Evolutionary conservation across 768 basidiomycete species (phyloP), one percentile per base, ranked within the genome.

Genomic region (Fistulinella prunicolor): DNA sequence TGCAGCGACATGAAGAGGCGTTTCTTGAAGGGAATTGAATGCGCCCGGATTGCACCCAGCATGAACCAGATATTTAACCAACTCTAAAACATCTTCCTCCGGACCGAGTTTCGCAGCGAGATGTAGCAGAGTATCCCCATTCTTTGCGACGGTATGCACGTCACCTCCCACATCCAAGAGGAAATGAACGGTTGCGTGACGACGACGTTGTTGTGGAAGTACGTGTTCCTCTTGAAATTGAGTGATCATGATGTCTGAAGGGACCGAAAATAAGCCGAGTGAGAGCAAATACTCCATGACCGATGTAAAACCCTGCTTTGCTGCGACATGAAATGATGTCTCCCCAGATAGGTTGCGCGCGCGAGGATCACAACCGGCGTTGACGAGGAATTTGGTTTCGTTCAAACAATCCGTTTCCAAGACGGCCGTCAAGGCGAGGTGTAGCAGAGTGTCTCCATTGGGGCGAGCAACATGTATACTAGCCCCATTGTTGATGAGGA

Each of bases 261-360:
- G 23, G 5, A 26, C 2, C 3, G 32, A 6, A 2, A 46, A 3
- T 32, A 12, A 6, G 10, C 32, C 24, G 16, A 26, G 10, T 9
- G 46, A 47, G 19, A 47, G 32, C 9, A 47, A 9, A 28, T 46
- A 22, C 10, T 48, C 34, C 19, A 48, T 45, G 4, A 48, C 26
- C 3, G 2, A 16, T 20, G 21, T 24, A 10, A 14, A 1, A 5
- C n/a, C 34, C 4, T 4, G 0, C n/a, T 2, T 20, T 16, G 44
- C 28, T 30, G 47, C 47, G 16, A 28, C 0, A 24, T 46, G 42
- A 17, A 46, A 46, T 3, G 20, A 44, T 1, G 42, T 48, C 10
- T 48, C 12, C 3, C 42, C 43, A 14, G 34, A 32, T 19, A 36
- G 12, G n/a, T 48, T 48, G 24, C 44, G 17, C 0, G 9, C 34